Evolutionary conservation across 2,329 filamentous ascomycete genomes (phyloP).

Genomic region (Colletotrichum siamense): DNA sequence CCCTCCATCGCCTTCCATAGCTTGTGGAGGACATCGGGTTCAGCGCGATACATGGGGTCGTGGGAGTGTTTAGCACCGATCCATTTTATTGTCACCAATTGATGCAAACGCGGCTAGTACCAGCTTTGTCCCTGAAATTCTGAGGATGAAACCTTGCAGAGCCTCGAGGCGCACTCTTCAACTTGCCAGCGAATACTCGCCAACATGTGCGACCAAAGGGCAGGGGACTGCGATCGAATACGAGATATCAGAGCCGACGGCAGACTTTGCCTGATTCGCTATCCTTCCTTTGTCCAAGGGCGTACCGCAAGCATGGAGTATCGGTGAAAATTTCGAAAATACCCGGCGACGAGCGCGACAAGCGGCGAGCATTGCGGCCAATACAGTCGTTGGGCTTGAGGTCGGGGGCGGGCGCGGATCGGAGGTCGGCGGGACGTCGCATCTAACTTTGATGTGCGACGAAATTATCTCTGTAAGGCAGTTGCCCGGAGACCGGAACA

Average conservation of each 20-base stretch:
- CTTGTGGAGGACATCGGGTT: no score
- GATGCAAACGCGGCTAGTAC: no score
- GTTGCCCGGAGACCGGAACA: not conserved
- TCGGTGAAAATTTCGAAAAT: not conserved
- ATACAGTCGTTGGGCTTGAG: not conserved
- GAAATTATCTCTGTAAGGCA: not conserved
- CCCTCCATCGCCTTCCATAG: no score
- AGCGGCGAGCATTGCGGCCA: not conserved
- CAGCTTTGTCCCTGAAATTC: no score
- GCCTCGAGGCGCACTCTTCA: no score
- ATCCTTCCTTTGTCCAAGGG: not conserved
- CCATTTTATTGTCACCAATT: no score
- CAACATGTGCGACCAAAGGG: no score
- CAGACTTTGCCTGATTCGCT: not conserved
- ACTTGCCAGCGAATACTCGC: no score
- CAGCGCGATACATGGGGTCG: no score
- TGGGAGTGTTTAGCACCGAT: no score
- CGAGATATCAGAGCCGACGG: not conserved
- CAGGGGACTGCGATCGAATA: not conserved
- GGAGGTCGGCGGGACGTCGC: not conserved
- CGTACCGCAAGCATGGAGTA: not conserved
- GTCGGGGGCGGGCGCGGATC: not conserved
- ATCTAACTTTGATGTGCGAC: not conserved
- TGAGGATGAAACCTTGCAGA: no score
- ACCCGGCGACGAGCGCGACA: not conserved